These are phyloP conservation scores for Saccharomyces pastorianus DNA, from an alignment of 1,139 yeast genomes.

Conservation along the genomic window DNA sequence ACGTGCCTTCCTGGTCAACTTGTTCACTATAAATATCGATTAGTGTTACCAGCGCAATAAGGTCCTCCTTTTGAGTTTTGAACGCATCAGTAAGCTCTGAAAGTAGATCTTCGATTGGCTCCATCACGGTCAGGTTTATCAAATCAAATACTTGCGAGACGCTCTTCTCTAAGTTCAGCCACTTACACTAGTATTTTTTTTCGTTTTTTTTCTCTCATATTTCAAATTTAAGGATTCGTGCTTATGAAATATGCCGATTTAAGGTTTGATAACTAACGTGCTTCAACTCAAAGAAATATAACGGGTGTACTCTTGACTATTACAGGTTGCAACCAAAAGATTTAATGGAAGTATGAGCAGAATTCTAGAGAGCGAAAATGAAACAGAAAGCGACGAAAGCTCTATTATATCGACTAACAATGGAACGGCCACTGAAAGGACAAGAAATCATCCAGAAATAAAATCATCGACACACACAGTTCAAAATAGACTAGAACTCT, in stretches of 20 bases:
- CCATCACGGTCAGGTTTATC: conserved; percentile 3
- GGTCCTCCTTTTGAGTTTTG: conserved; percentile 14
- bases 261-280: background rate
- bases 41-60: conserved; percentile 18
- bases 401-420: background rate
- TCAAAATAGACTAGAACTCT: conserved; percentile 21
- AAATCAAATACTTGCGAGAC: too few relatives aligned
- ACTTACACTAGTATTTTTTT: background rate
- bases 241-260: background rate
- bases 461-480: conserved; percentile 5
- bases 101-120: conserved; percentile 12
- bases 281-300: background rate
- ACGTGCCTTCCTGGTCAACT: conserved; percentile 11
- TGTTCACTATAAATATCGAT: conserved; percentile 21
- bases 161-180: too few relatives aligned
- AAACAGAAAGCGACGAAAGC: background rate
- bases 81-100: conserved; percentile 12
- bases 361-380: background rate
- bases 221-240: background rate
- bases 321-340: background rate
- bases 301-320: background rate
- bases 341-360: background rate
- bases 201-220: background rate
- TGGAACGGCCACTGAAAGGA: background rate
- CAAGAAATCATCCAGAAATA: background rate